These are phyloP conservation scores for Pseudogymnoascus sp. DNA, from an alignment of 2,329 filamentous ascomycete species.

Conservation along the genomic window DNA sequence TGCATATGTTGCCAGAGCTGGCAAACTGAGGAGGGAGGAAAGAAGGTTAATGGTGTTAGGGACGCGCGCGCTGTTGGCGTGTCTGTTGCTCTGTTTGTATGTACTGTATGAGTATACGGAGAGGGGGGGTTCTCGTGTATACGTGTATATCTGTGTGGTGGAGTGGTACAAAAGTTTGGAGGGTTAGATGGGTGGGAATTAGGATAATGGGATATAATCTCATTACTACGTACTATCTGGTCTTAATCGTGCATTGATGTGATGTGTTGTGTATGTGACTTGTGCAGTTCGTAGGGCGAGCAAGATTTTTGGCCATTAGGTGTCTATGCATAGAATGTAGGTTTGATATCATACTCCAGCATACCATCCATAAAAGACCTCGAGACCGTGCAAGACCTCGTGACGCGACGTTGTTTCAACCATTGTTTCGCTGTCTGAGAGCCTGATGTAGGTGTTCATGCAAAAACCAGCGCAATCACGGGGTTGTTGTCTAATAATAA, in stretches of 20 bases:
- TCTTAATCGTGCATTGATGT: no score
- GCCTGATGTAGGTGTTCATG: not conserved
- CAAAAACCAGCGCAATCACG: not conserved
- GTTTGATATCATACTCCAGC: no score
- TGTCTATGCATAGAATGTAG: no score
- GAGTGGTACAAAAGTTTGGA: not conserved
- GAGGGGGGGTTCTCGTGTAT: not conserved
- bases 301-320: no score
- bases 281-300: no score
- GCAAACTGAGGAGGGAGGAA: not conserved
- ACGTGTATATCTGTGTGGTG: not conserved
- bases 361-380: not conserved
- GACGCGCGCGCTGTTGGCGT: not conserved
- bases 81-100: not conserved
- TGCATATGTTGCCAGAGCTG: not conserved
- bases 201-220: not conserved
- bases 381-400: not conserved
- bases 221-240: not conserved
- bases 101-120: slow-evolving; percentile 3
- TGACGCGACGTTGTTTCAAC: not conserved
- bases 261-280: no score
- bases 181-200: not conserved
- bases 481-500: not conserved
- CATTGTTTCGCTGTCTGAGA: not conserved
- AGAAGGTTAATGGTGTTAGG: not conserved